Conservation (phyloP, 805 yeast species). For the Candida piceae region DNA sequence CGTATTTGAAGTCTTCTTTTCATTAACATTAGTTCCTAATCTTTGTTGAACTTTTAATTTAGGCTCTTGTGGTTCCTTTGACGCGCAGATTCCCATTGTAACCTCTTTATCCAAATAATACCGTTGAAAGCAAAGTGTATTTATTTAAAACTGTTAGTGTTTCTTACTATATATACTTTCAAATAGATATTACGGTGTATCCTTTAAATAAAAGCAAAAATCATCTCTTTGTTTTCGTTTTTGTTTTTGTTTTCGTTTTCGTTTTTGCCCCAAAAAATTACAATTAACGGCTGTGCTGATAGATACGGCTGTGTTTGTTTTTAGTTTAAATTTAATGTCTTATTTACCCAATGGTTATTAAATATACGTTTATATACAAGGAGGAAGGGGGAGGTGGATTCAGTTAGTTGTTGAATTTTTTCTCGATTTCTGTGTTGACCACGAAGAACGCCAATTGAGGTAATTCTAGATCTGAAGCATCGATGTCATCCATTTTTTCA, state of each 20-base stretch:
- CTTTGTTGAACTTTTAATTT: slow-evolving; percentile 2
- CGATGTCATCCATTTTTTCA: slow-evolving; percentile 28
- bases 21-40: slow-evolving; percentile 1
- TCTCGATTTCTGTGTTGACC: slow-evolving; percentile 7
- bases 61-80: slow-evolving; percentile 16
- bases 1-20: slow-evolving; percentile 1
- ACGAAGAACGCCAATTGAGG: slow-evolving; percentile 34
- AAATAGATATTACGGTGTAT: too few species aligned
- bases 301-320: too few species aligned
- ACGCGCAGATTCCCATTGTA: slow-evolving; percentile 25
- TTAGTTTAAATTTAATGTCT: too few species aligned
- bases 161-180: too few species aligned
- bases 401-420: slow-evolving; percentile 7
- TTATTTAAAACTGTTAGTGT: too few species aligned
- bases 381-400: too few species aligned
- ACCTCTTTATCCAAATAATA: neutral
- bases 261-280: too few species aligned
- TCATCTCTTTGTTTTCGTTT: too few species aligned
- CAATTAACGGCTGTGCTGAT: too few species aligned
- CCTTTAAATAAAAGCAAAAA: neutral
- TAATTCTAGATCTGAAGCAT: slow-evolving; percentile 32
- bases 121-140: neutral
- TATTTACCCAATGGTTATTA: too few species aligned
- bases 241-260: too few species aligned
- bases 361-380: neutral